Base-by-base conservation (phyloP, 2,329 filamentous ascomycete species). In the Leptosphaerulina australis region DNA sequence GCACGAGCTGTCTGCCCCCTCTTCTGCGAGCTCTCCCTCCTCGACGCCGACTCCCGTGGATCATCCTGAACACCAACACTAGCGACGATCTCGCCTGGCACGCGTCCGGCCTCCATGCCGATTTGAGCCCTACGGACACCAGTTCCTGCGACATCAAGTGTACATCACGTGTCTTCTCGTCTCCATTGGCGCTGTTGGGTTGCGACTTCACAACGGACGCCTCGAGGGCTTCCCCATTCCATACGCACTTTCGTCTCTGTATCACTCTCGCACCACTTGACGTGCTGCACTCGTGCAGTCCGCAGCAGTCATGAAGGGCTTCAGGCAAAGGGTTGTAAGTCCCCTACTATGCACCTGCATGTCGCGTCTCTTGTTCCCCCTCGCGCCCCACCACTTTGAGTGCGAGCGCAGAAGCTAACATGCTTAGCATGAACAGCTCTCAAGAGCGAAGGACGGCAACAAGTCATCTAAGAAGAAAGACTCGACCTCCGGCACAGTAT, bases 251-350 rank as follows among this genome's bases (percentile, higher is more conserved):
- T 57, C 54, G 58, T 63, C 62, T 58, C 62, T 58, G 56, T 58
- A 60, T 46, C 26, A 50, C 63, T 44, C 50, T 57, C 63, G 62
- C 66, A 60, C 60, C 60, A 54, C 64, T 59, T 62, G 56, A 62
- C 57, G 58, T 64, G 62, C 60, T 53, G 48, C 48, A 36, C 54
- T 55, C 55, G 63, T 65, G 69, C 68, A 55, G 56, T 60, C 61
- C 60, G 76, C 77, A 88, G 56, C 77, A 88, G 57, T 83, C 77
- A 97, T 97, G 93, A 97, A 96, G 81, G 89, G 91, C 75, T 96
- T 97, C 78, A 89, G 91, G 79, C 91, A 96, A 82, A 90, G 90
- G 88, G 91, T 97, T 82, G 91, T 96, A 85, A 83, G 90, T 85
- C 60, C 63, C 58, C 63, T 55, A 55, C 50, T 49, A 61, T 58